Base-by-base conservation (phyloP, 768 basidiomycete species). In the Mycena leptocephala region DNA sequence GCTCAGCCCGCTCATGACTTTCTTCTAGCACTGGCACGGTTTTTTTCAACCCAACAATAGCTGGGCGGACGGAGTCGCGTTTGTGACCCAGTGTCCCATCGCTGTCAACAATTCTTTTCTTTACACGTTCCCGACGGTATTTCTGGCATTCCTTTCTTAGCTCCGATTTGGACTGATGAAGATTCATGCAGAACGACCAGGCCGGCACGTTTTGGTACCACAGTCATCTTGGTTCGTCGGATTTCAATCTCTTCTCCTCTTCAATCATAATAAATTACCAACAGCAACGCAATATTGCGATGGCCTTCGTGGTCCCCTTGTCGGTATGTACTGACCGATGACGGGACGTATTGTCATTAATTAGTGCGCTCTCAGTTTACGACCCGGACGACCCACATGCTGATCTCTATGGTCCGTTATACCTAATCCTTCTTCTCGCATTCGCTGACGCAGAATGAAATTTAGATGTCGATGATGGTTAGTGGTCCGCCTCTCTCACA, bases 391-490 rank as follows among this genome's bases (percentile, higher is more conserved):
- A 26, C 51, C 51, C 51, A 13, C 24, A 53, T 53, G 13, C 26
- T n/a, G 26, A 26, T n/a, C 22, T 53, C 22, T 53, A 53, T 10
- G 51, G 24, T 53, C 5, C 22, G 51, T 53, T 4, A 11, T 59
- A 6, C 4, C 41, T 46, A n/a, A n/a, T 16, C 22, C 43, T 18
- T 24, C n/a, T 14, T 35, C n/a, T 22, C n/a, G 2, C 5, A n/a
- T 24, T 37, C 59, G 30, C 22, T 24, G 26, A 53, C 24, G 53
- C 10, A 63, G 2, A 41, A 13, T 10, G 39, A 13, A 14, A 18
- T 43, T 43, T 76, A 65, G 85, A 86, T 63, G 84, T 88, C 33
- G 88, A 89, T 55, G 84, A 90, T 78, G 88, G 89, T 88, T 56
- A 65, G 74, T 56, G n/a, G 10, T 13, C 16, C 32, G 39, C n/a